These are phyloP conservation scores for Candida nemodendra DNA, from an alignment of 805 yeast species.

Conservation along the genomic window DNA sequence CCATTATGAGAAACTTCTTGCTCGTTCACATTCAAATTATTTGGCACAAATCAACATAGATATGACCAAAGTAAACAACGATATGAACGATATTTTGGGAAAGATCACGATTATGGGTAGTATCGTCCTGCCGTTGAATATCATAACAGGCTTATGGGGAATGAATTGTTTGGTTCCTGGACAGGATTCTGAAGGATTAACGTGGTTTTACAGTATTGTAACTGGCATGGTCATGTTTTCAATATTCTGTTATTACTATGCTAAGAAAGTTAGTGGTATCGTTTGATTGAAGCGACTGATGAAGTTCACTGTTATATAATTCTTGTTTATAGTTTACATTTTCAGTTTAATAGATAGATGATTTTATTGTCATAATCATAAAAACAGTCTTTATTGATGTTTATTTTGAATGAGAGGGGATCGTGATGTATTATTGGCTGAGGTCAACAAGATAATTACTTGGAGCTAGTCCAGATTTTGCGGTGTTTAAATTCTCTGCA, in stretches of 20 bases:
- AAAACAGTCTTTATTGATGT: neutral
- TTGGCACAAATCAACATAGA: slow-evolving; percentile 96
- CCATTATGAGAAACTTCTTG: slow-evolving; percentile 90
- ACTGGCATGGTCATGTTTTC: slow-evolving; percentile 48
- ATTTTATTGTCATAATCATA: neutral
- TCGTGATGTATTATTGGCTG: too few species aligned
- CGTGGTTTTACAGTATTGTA: slow-evolving; percentile 63
- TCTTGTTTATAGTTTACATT: too few species aligned
- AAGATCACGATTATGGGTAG: slow-evolving; percentile 93
- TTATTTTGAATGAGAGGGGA: neutral
- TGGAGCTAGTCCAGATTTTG: slow-evolving; percentile 59
- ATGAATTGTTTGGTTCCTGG: slow-evolving; percentile 98
- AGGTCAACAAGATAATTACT: slow-evolving; percentile 53
- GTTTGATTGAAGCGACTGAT: slow-evolving; percentile 20
- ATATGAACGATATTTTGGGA: slow-evolving; percentile 93
- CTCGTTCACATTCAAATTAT: slow-evolving; percentile 94
- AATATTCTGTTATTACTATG: slow-evolving; percentile 45
- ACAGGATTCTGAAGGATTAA: slow-evolving; percentile 59
- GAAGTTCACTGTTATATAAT: too few species aligned
- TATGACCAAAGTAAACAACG: slow-evolving; percentile 95
- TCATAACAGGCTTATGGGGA: slow-evolving; percentile 97
- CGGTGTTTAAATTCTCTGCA: slow-evolving; percentile 50
- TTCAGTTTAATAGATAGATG: too few species aligned
- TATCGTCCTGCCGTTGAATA: slow-evolving; percentile 90
- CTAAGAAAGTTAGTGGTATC: slow-evolving; percentile 40